Conservation (phyloP, 2,329 filamentous ascomycete species). For the Sporothrix mexicana region DNA sequence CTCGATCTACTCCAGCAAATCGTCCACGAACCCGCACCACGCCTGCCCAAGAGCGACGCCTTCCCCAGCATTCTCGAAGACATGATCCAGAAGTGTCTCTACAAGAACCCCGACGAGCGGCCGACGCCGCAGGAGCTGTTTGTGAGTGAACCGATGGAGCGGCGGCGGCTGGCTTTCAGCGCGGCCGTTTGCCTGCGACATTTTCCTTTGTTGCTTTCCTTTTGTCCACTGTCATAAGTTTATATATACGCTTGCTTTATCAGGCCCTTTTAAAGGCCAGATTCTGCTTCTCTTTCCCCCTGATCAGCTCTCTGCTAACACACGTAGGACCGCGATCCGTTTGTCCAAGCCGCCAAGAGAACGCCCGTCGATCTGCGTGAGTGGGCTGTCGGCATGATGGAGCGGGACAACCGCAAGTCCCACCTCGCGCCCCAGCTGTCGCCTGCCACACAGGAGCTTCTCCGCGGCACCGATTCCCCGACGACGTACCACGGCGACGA, state of each 20-base stretch:
- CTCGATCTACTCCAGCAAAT: conserved; percentile 96
- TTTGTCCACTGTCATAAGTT: neutral
- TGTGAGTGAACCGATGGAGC: conserved; percentile 59
- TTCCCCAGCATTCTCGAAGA: conserved; percentile 95
- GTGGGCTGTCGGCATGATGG: conserved; percentile 94
- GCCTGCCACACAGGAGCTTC: conserved; percentile 76
- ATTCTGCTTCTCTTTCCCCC: neutral
- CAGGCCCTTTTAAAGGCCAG: neutral
- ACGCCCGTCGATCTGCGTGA: conserved; percentile 92
- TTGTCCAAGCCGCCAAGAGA: conserved; percentile 93
- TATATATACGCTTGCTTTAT: neutral
- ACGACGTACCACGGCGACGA: conserved; percentile 58
- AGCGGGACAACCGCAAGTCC: conserved; percentile 92
- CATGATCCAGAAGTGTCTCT: conserved; percentile 94
- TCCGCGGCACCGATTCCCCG: conserved; percentile 65
- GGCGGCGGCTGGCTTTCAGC: neutral
- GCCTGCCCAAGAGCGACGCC: conserved; percentile 93
- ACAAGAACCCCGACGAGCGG: conserved; percentile 85
- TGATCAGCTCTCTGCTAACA: neutral
- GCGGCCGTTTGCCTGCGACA: neutral
- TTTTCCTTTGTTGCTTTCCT: neutral
- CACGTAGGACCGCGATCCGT: conserved; percentile 82
- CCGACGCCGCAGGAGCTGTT: conserved; percentile 94
- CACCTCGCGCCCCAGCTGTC: conserved; percentile 83
- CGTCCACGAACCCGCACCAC: conserved; percentile 92